phyloP scores from a whole-genome alignment of 2,329 filamentous ascomycete species.

The Ophiostoma sp. region DNA sequence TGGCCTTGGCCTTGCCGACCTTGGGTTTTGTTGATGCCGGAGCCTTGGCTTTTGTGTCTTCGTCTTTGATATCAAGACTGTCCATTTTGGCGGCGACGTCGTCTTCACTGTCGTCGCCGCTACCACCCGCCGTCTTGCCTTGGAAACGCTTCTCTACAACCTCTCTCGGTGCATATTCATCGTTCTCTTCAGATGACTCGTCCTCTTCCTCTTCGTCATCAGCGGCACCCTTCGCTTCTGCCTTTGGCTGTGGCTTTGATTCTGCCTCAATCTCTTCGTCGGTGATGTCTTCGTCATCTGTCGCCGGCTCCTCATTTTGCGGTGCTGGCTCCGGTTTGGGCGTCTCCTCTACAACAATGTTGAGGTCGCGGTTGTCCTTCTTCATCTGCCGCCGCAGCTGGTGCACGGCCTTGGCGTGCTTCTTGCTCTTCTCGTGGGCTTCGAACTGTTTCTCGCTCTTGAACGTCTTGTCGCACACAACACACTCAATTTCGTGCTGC shows the following conservation, averaged over 20 bases:
- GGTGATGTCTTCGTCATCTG: not conserved
- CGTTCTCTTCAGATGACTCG: constrained; percentile 30
- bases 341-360: constrained; percentile 40
- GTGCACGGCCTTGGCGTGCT: constrained; percentile 84
- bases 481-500: constrained; percentile 66
- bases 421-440: constrained; percentile 94
- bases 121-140: not conserved
- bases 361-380: constrained; percentile 68
- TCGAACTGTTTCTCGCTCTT: constrained; percentile 91
- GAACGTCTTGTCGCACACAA: constrained; percentile 76
- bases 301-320: not conserved
- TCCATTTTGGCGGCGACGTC: constrained; percentile 72
- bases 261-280: constrained; percentile 11
- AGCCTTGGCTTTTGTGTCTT: constrained; percentile 38
- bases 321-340: not conserved
- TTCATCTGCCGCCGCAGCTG: constrained; percentile 80
- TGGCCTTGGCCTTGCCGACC: constrained; percentile 32
- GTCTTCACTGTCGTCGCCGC: not conserved
- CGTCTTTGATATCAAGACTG: constrained; percentile 67
- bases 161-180: constrained; percentile 52
- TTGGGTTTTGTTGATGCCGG: constrained; percentile 58
- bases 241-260: constrained; percentile 18
- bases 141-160: constrained; percentile 45
- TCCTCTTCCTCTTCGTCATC: constrained; percentile 29
- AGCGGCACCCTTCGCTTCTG: not conserved